Evolutionary conservation across 352 stramenopile genomes (phyloP), one percentile per base, ranked within the genome.

Genomic region (Halophytophthora polymorphica): DNA sequence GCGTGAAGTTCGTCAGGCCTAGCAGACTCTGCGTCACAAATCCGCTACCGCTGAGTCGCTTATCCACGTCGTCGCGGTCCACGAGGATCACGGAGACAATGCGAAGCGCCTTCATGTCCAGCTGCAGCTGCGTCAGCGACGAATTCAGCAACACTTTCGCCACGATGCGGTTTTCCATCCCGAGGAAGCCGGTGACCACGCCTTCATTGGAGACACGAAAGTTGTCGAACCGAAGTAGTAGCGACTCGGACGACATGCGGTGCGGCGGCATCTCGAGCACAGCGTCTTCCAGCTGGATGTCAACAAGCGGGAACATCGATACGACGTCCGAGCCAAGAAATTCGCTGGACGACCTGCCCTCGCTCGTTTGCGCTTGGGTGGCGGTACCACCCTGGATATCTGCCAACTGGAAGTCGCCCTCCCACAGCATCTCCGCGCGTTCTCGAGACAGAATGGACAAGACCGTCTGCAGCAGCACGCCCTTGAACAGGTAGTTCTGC

Each of bases 131-230:
- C 43, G 73, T 84, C 29, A 94, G 53, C 15, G 80, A 91, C 10
- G 82, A 83, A 49, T 94, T 94, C 23, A 92, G 57, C n/a, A 94
- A 53, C 46, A 94, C 80, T 45, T 94, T 93, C 6, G 75, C 80
- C 37, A 93, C 76, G 17, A 90, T 83, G 2, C 71, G 78, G 53
- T 93, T 90, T 22, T 77, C 69, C 69, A 93, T 84, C 2, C 71
- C 67, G 10, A 69, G 42, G 42, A 90, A 86, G 29, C 67, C 85
- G 15, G 73, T 71, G 5, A 83, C 47, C 3, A 90, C 49, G 28
- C 71, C 64, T 57, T 89, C 78, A 50, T 94, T 94, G 1, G 61
- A 84, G 31, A 83, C 44, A 11, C 61, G 62, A 15, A 90, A 90
- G 4, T 51, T 71, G 43, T 93, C 78, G 37, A 87, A 84, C 8